These are phyloP conservation scores for Solanum chmielewskii DNA, from an alignment of 257 asterid species.

Conservation along the genomic window DNA sequence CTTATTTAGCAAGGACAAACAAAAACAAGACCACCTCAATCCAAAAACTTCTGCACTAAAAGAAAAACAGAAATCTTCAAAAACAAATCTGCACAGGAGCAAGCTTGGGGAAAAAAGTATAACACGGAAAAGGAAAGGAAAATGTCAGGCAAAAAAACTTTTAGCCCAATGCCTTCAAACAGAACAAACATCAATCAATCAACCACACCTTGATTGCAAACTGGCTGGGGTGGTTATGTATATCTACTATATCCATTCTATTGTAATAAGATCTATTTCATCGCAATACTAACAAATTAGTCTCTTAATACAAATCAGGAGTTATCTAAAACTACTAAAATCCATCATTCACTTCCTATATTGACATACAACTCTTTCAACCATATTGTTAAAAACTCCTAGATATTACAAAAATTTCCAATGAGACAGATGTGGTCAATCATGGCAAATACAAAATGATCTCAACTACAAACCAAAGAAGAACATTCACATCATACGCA, in stretches of 20 bases:
- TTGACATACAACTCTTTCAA: background rate
- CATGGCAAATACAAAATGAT: background rate
- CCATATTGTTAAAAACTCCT: background rate
- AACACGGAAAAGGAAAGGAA: background rate
- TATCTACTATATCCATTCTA: background rate
- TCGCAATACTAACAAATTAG: background rate
- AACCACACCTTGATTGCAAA: background rate
- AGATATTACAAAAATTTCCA: background rate
- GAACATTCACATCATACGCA: background rate
- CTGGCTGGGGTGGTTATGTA: background rate
- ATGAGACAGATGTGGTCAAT: background rate
- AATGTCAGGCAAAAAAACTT: background rate
- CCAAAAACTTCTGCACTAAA: background rate
- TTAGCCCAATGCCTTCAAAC: background rate
- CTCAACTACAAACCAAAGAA: background rate
- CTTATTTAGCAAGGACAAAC: background rate
- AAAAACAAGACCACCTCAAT: background rate
- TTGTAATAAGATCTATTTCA: background rate
- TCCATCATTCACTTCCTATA: background rate
- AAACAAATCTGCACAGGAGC: background rate
- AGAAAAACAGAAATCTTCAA: background rate
- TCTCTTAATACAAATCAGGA: background rate
- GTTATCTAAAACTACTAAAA: background rate
- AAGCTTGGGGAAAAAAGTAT: background rate
- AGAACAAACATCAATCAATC: background rate